These are phyloP conservation scores for Flaveria trinervia DNA, from an alignment of 129 eudicot species.

Conservation along the genomic window DNA sequence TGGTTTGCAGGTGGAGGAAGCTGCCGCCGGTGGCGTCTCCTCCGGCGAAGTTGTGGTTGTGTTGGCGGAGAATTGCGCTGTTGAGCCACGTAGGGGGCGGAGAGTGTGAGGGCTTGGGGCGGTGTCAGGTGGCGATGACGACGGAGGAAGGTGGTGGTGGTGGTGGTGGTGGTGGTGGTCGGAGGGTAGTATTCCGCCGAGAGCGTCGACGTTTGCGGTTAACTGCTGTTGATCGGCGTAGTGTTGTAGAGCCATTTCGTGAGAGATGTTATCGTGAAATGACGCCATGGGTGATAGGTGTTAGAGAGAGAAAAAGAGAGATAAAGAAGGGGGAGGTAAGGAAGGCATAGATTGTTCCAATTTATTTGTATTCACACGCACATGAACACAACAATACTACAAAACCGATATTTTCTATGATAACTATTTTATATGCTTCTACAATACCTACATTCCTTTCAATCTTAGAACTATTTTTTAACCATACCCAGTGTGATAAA, in stretches of 20 bases:
- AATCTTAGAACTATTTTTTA: no score
- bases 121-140: slow-evolving; percentile 32
- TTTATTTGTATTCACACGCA: slow-evolving; percentile 37
- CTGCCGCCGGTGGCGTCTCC: slow-evolving; percentile 35
- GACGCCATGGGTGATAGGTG: slow-evolving; percentile 38
- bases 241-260: slow-evolving; percentile 73
- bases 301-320: slow-evolving; percentile 29
- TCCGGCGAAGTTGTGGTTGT: slow-evolving; percentile 38
- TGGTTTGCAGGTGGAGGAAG: slow-evolving; percentile 51
- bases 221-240: slow-evolving; percentile 53
- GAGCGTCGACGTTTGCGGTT: slow-evolving; percentile 39
- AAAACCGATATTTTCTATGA: slow-evolving; percentile 39
- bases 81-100: slow-evolving; percentile 55
- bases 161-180: slow-evolving; percentile 14
- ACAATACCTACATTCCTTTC: no score
- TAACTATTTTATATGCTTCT: neutral
- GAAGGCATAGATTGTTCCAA: slow-evolving; percentile 46
- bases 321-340: slow-evolving; percentile 17
- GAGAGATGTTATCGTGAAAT: slow-evolving; percentile 70
- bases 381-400: slow-evolving; percentile 47
- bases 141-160: slow-evolving; percentile 32
- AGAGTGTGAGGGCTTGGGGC: slow-evolving; percentile 35
- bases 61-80: slow-evolving; percentile 62
- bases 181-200: slow-evolving; percentile 42
- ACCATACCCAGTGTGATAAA: no score